Percentiles rank a stretch among this genome's conserved stretches.
phyloP scores from a whole-genome alignment of 1,284 basidiomycete genomes.

The Trichosporon inkin region DNA sequence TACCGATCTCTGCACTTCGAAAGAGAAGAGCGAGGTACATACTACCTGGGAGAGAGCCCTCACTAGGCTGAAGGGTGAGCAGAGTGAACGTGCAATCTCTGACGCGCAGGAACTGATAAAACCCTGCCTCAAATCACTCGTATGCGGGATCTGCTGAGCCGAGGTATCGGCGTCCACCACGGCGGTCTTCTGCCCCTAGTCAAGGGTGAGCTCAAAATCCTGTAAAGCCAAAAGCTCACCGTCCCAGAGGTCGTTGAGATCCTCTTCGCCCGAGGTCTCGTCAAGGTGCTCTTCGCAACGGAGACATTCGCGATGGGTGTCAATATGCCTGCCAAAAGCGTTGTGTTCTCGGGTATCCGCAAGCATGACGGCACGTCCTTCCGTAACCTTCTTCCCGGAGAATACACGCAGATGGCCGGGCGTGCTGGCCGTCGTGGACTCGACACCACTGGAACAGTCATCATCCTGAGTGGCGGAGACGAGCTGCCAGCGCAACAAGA shows the following conservation, averaged over 20 bases:
- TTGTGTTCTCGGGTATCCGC: constrained; percentile 90
- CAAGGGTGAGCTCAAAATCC: constrained; percentile 65
- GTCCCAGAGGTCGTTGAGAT: constrained; percentile 81
- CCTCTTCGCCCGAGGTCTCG: constrained; percentile 89
- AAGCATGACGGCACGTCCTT: constrained; percentile 95
- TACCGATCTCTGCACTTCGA: constrained; percentile 76
- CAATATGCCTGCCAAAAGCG: constrained; percentile 97
- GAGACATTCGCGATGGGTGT: constrained; percentile 99
- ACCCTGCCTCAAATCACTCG: constrained; percentile 90
- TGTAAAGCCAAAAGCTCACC: constrained; percentile 62
- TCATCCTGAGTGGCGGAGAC: constrained; percentile 79
- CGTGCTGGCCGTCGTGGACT: constrained; percentile 93
- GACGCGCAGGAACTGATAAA: constrained; percentile 70
- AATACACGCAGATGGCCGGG: constrained; percentile 99
- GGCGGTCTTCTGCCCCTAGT: constrained; percentile 94
- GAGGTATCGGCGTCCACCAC: constrained; percentile 97
- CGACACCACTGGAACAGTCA: constrained; percentile 91
- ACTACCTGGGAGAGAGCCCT: constrained; percentile 89
- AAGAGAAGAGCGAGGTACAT: constrained; percentile 95
- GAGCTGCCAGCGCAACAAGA: constrained; percentile 71
- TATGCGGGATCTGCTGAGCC: constrained; percentile 83
- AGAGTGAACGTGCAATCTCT: neutral
- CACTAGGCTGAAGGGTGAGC: constrained; percentile 77
- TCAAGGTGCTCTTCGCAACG: constrained; percentile 96
- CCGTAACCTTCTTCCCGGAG: constrained; percentile 73